Conservation (phyloP, 768 basidiomycete genomes). For the Hemileccinum rubropunctum region DNA sequence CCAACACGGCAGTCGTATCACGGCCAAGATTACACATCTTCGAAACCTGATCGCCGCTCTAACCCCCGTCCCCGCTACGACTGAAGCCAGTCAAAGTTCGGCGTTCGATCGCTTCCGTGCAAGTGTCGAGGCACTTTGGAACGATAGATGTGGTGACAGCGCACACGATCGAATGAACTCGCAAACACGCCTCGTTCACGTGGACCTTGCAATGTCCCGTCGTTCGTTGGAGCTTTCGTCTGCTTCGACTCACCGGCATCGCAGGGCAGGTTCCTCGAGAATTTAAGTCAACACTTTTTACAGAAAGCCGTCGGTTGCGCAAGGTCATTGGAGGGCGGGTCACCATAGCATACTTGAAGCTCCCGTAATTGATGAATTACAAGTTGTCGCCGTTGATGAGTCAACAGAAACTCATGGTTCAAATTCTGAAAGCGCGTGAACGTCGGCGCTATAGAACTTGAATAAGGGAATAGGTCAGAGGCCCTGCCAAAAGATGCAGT, state of each 20-base stretch:
- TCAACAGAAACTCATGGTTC: no score
- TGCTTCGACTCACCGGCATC: constrained; percentile 8
- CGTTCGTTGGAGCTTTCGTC: constrained; percentile 10
- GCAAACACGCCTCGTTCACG: constrained; percentile 1
- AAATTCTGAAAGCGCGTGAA: no score
- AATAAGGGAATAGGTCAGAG: not conserved
- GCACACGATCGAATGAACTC: constrained; percentile 3
- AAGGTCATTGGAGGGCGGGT: not conserved
- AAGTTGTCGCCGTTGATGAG: no score
- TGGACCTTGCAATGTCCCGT: constrained; percentile 2
- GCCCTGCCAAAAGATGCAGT: not conserved
- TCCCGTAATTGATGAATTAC: no score
- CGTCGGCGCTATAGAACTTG: not conserved
- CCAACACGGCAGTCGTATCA: constrained; percentile 15
- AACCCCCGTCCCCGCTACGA: constrained; percentile 21
- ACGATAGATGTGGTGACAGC: constrained; percentile 10
- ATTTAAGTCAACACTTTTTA: constrained; percentile 7
- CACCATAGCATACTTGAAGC: not conserved
- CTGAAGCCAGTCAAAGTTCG: constrained; percentile 12
- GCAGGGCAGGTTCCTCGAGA: constrained; percentile 18
- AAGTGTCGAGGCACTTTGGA: constrained; percentile 19
- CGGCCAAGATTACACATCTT: constrained; percentile 22
- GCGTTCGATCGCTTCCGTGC: constrained; percentile 20
- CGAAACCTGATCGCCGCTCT: constrained; percentile 18
- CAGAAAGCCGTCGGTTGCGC: not conserved